Percentiles rank a stretch among this genome's conserved stretches.
phyloP scores from a whole-genome alignment of 371 early-diverging fungal genomes.

The Apophysomyces trapeziformis region DNA sequence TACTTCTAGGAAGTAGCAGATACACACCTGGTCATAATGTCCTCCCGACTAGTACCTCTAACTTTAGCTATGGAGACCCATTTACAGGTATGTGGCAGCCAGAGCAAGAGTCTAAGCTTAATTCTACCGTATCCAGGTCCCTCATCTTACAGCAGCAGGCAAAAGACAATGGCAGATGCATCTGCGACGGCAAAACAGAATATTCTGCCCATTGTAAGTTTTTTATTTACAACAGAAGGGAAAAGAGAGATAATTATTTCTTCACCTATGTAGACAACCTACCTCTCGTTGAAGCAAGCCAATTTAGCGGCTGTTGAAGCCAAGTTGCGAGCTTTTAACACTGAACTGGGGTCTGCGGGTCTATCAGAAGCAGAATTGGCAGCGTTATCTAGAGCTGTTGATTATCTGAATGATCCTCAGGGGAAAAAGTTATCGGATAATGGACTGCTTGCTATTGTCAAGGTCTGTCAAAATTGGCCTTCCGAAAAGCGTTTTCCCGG shows the following conservation, averaged over 20 bases:
- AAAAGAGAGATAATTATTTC: not conserved
- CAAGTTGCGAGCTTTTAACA: conserved; percentile 77
- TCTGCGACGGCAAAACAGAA: conserved; percentile 29
- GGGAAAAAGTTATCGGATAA: conserved; percentile 26
- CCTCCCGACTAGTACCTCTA: conserved; percentile 10
- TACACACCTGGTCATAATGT: conserved; percentile 44
- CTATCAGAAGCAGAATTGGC: conserved; percentile 43
- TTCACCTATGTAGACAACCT: conserved; percentile 39
- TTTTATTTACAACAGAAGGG: too few relatives aligned
- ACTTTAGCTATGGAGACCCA: conserved; percentile 38
- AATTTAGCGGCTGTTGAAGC: conserved; percentile 73
- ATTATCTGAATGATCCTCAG: conserved; percentile 47
- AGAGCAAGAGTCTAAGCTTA: not conserved
- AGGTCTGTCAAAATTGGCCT: conserved; percentile 64
- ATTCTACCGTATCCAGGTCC: conserved; percentile 9
- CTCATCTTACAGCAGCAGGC: conserved; percentile 10
- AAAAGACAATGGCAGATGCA: not conserved
- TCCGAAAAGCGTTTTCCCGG: conserved; percentile 78
- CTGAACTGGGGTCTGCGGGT: conserved; percentile 21
- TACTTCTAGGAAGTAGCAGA: conserved; percentile 49
- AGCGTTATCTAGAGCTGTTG: conserved; percentile 35
- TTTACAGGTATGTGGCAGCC: conserved; percentile 46
- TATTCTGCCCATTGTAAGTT: conserved; percentile 29
- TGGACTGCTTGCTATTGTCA: conserved; percentile 36
- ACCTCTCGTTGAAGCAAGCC: conserved; percentile 71